These are phyloP conservation scores for Phytophthora rubi DNA, from an alignment of 352 stramenopile genomes.

Conservation along the genomic window DNA sequence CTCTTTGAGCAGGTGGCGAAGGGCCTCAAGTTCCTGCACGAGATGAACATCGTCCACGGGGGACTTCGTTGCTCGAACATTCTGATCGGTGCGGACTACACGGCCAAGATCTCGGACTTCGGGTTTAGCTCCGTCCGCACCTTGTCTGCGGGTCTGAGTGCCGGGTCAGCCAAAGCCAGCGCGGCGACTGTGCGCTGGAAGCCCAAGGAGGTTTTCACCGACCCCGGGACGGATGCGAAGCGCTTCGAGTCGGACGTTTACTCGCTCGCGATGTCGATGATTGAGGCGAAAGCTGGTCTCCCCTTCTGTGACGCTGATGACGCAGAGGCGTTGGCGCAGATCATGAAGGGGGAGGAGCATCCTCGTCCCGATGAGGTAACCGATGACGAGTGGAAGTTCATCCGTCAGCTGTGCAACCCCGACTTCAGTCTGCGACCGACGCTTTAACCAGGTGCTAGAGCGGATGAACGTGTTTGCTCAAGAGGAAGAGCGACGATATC, in stretches of 20 bases:
- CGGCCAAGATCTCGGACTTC: constrained; percentile 43
- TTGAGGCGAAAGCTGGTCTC: constrained; percentile 25
- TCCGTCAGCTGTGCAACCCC: constrained; percentile 17
- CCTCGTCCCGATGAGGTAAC: constrained; percentile 8
- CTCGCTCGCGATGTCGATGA: constrained; percentile 39
- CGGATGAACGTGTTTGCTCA: constrained; percentile 15
- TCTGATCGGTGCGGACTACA: constrained; percentile 42
- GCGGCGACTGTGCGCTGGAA: constrained; percentile 32
- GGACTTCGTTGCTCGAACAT: constrained; percentile 88
- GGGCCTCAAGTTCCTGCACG: constrained; percentile 65
- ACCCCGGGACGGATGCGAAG: constrained; percentile 1
- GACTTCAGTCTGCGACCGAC: constrained; percentile 18
- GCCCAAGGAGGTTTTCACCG: constrained; percentile 32
- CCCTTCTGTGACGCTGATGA: constrained; percentile 19
- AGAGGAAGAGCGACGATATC: neutral
- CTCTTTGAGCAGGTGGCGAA: constrained; percentile 26
- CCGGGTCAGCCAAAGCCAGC: neutral
- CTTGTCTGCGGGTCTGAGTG: constrained; percentile 22
- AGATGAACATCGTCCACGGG: constrained; percentile 52
- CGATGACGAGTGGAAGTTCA: constrained; percentile 20
- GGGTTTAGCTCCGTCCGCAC: constrained; percentile 26
- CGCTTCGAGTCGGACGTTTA: constrained; percentile 35
- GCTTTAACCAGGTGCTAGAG: constrained; percentile 23
- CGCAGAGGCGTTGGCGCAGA: constrained; percentile 7
- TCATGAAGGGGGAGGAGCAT: constrained; percentile 18